Conservation (phyloP, 768 basidiomycete genomes). For the Panaeolus papilionaceus region DNA sequence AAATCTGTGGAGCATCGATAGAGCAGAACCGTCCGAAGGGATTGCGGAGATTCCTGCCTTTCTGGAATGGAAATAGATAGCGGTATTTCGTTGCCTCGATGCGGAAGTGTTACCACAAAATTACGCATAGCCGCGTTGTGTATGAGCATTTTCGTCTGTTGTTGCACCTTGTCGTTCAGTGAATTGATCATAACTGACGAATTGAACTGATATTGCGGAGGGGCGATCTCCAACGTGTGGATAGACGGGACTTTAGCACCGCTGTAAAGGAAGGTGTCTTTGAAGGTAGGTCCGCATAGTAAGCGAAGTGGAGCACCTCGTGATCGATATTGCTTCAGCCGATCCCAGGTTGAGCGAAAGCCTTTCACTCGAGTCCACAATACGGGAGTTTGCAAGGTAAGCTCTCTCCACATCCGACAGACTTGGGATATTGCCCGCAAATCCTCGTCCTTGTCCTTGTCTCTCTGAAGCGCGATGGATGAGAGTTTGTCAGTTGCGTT, state of each 20-base stretch:
- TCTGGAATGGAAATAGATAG: neutral
- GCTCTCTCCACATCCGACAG: neutral
- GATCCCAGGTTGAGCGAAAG: neutral
- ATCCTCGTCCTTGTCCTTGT: neutral
- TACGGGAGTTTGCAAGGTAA: neutral
- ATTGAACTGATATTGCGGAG: neutral
- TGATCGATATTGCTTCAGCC: neutral
- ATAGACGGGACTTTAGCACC: neutral
- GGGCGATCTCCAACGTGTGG: neutral
- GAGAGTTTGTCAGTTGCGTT: neutral
- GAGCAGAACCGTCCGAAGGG: neutral
- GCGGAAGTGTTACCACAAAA: too few species aligned
- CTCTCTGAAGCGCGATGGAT: neutral
- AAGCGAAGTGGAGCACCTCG: neutral
- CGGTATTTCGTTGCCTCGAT: neutral
- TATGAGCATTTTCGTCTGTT: neutral
- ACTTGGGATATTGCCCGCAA: neutral
- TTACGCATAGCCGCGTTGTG: neutral
- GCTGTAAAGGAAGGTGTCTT: neutral
- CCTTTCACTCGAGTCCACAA: neutral
- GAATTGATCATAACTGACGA: neutral
- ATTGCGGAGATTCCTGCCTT: neutral
- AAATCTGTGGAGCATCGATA: neutral
- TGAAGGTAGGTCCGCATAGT: neutral
- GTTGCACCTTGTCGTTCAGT: neutral